These are phyloP conservation scores for Colletotrichum sp. DNA, from an alignment of 2,329 filamentous ascomycete genomes.

Conservation along the genomic window DNA sequence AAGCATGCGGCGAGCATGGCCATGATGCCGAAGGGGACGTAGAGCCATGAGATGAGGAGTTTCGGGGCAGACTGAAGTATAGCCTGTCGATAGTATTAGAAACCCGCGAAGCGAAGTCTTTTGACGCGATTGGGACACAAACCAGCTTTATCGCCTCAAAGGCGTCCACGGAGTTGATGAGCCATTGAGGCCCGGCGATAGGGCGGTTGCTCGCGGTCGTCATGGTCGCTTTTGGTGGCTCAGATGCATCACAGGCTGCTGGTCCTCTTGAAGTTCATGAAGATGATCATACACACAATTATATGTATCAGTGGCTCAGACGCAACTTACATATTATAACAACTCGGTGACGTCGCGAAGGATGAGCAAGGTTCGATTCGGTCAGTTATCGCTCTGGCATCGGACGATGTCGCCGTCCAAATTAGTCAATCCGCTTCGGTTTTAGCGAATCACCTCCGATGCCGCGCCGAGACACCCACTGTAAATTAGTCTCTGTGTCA, in stretches of 20 bases:
- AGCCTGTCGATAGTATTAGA: background rate
- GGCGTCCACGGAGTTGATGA: background rate
- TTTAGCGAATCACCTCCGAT: background rate
- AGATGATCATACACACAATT: background rate
- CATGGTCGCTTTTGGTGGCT: background rate
- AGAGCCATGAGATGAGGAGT: conserved; percentile 49
- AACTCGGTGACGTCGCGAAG: background rate
- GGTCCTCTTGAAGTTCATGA: no score
- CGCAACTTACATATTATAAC: background rate
- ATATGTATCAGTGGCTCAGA: background rate
- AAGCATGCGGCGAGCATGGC: conserved; percentile 47
- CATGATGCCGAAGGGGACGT: conserved; percentile 51
- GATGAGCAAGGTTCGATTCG: background rate
- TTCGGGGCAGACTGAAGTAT: conserved; percentile 22
- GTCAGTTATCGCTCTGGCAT: background rate
- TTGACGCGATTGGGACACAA: background rate
- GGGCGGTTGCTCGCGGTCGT: background rate
- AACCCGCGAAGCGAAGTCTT: rapidly evolving
- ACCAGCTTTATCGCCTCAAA: conserved; percentile 12
- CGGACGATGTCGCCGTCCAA: background rate
- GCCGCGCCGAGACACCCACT: background rate
- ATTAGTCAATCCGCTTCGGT: background rate
- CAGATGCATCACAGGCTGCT: background rate
- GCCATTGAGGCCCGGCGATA: background rate
- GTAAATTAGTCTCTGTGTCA: background rate